These are phyloP conservation scores for Neurospora sublineolata DNA, from an alignment of 495 filamentous ascomycete species.

Conservation along the genomic window DNA sequence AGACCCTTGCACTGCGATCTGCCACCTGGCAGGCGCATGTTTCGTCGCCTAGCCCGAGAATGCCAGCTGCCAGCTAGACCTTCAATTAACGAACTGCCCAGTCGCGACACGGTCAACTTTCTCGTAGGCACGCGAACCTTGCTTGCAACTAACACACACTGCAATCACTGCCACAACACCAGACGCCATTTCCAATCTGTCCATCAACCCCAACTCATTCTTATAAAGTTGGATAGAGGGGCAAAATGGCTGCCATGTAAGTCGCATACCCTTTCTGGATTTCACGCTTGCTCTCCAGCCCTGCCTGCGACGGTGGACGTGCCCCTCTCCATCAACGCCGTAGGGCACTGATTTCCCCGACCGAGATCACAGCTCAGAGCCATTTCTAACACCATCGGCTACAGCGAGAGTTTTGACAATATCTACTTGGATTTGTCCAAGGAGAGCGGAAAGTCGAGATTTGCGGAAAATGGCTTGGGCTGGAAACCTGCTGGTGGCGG, in stretches of 20 bases:
- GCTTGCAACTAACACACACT: neutral
- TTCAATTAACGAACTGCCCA: neutral
- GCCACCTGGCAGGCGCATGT: neutral
- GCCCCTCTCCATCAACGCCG: neutral
- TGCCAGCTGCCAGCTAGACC: neutral
- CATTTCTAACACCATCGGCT: neutral
- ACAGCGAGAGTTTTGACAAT: conserved; percentile 81
- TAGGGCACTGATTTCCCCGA: neutral
- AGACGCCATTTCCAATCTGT: neutral
- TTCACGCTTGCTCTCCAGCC: neutral
- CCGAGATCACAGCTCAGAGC: neutral
- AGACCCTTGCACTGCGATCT: neutral
- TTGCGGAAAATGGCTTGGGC: conserved; percentile 83
- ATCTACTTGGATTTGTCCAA: conserved; percentile 92
- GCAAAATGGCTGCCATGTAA: neutral
- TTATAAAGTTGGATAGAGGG: neutral
- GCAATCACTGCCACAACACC: neutral
- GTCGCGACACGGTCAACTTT: neutral
- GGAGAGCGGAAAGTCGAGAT: conserved; percentile 78
- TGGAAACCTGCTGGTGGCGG: conserved; percentile 84
- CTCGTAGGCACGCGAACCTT: neutral
- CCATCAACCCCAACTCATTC: neutral
- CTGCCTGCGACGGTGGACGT: neutral
- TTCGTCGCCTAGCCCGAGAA: neutral
- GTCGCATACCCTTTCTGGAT: neutral